Percentiles rank a stretch among this genome's conserved stretches.
phyloP scores from a whole-genome alignment of 208 protist species.

The Perkinsela sp. region DNA sequence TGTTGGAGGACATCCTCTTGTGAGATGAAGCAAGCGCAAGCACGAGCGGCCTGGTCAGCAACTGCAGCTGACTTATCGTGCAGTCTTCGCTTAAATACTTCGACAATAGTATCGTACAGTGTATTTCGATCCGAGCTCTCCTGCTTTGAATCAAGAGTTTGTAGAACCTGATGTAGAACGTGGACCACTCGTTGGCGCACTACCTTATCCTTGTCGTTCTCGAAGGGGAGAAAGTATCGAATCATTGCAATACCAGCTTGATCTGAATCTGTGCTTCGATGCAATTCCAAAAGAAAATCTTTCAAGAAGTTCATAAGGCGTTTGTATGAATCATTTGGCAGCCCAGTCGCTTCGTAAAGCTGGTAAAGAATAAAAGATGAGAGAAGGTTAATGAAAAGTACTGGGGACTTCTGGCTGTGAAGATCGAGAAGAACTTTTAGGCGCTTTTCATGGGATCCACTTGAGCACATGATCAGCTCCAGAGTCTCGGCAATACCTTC shows the following conservation, averaged over 20 bases:
- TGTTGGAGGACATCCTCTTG: background rate
- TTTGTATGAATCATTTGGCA: background rate
- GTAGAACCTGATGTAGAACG: background rate
- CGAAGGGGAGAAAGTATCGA: background rate
- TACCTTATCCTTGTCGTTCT: background rate
- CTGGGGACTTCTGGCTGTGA: background rate
- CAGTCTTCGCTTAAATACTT: background rate
- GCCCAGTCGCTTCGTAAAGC: background rate
- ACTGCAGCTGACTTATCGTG: background rate
- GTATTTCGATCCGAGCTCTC: background rate
- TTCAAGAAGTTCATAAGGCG: background rate
- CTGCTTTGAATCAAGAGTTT: background rate
- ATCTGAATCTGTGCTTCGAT: background rate
- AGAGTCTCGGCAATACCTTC: background rate
- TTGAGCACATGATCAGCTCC: background rate
- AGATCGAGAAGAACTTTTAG: background rate
- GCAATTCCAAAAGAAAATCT: background rate
- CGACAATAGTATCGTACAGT: background rate
- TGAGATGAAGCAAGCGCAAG: background rate
- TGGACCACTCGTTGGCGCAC: background rate
- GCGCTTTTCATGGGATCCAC: background rate
- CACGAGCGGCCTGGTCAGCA: background rate
- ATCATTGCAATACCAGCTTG: background rate
- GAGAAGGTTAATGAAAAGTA: background rate
- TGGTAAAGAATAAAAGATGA: background rate